Evolutionary conservation across 257 asterid species (phyloP).

Genomic region (Ocimum tenuiflorum): DNA sequence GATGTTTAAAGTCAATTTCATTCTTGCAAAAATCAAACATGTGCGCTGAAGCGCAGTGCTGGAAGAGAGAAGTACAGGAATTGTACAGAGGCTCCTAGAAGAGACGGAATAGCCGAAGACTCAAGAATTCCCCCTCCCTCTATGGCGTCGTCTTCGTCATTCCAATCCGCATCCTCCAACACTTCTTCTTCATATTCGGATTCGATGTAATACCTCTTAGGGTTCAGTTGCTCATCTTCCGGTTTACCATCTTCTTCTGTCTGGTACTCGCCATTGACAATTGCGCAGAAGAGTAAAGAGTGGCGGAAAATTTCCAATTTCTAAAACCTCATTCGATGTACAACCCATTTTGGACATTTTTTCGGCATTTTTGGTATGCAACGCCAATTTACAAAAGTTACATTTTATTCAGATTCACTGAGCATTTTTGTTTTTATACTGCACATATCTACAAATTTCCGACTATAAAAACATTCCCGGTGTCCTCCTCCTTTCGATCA

Average conservation of each 20-base stretch:
- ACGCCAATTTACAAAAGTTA: no score
- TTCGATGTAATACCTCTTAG: slow-evolving; percentile 13
- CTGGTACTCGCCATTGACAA: slow-evolving; percentile 20
- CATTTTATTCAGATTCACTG: no score
- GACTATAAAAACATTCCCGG: no score
- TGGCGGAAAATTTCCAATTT: neutral
- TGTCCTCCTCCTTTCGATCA: no score
- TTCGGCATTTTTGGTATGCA: no score
- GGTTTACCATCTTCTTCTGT: slow-evolving; percentile 14
- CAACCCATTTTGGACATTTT: no score
- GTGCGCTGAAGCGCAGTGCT: slow-evolving; percentile 66
- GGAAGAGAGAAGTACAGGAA: slow-evolving; percentile 45
- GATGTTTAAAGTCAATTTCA: no score
- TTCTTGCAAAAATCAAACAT: slow-evolving; percentile 51
- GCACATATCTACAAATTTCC: no score
- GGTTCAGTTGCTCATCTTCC: neutral
- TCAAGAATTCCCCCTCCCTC: slow-evolving; percentile 21
- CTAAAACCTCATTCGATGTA: no score
- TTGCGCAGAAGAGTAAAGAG: neutral
- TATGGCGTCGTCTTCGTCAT: slow-evolving; percentile 29
- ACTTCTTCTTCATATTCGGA: slow-evolving; percentile 33
- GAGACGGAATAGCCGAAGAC: slow-evolving; percentile 37
- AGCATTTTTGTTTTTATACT: no score
- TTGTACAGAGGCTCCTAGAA: slow-evolving; percentile 54
- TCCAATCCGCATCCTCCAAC: slow-evolving; percentile 40